These are phyloP conservation scores for Pascua sp. DNA, from an alignment of 1,284 basidiomycete genomes.

Conservation along the genomic window DNA sequence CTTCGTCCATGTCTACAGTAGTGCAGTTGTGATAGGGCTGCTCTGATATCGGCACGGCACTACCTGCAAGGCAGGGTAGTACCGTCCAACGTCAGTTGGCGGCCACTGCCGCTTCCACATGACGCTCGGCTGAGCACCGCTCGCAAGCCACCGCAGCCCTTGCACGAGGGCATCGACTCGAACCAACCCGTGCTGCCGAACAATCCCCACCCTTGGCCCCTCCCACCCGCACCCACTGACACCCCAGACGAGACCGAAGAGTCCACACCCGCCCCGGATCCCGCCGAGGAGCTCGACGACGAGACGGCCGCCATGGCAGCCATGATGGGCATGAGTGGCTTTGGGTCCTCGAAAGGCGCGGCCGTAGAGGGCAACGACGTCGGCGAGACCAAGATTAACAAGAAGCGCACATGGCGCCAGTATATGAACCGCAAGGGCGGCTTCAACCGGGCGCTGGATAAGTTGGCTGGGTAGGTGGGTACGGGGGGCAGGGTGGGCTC, in stretches of 20 bases:
- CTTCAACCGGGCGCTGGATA: constrained; percentile 82
- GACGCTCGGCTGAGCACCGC: no score
- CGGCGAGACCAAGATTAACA: constrained; percentile 73
- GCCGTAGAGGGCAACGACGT: constrained; percentile 56
- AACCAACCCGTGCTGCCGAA: neutral
- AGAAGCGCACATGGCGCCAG: constrained; percentile 89
- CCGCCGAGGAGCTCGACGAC: constrained; percentile 65
- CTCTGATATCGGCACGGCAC: no score
- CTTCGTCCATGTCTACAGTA: no score
- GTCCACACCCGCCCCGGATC: constrained; percentile 58
- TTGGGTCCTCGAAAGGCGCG: constrained; percentile 84
- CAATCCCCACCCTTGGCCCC: no score
- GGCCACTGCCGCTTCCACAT: no score
- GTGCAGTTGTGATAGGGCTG: no score
- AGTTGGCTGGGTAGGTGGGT: constrained; percentile 49
- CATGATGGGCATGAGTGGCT: constrained; percentile 85
- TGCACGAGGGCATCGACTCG: no score
- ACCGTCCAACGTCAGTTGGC: no score
- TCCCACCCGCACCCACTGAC: neutral
- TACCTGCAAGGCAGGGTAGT: no score
- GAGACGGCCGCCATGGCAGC: constrained; percentile 73
- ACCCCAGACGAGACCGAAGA: constrained; percentile 44
- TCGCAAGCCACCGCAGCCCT: no score
- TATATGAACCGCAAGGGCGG: constrained; percentile 70
- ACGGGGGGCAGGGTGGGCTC: no score